phyloP scores from a whole-genome alignment of 345 rosid genomes.

The Linum trigynum region DNA sequence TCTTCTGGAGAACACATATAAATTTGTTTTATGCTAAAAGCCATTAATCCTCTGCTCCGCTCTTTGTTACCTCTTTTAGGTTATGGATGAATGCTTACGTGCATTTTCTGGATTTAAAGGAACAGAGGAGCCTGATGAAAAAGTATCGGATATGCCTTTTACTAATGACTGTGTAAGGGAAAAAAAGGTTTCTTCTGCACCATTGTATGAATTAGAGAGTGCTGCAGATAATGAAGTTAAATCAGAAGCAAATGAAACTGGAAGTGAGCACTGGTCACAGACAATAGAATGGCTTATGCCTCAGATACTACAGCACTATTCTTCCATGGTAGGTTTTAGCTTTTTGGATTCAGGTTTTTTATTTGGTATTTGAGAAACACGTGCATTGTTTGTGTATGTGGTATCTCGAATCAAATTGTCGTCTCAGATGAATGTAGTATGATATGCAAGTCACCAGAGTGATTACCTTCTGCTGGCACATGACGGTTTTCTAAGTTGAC shows the following conservation, averaged over 20 bases:
- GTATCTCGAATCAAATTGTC: neutral
- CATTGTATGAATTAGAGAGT: conserved; percentile 49
- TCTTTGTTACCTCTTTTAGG: conserved; percentile 36
- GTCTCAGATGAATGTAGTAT: no score
- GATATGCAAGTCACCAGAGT: neutral
- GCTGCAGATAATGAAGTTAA: conserved; percentile 34
- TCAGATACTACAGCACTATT: conserved; percentile 48
- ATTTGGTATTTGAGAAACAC: neutral
- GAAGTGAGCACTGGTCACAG: conserved; percentile 62
- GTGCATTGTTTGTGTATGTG: neutral
- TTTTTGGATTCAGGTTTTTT: neutral
- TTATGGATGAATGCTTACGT: conserved; percentile 82
- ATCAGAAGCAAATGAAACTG: conserved; percentile 32
- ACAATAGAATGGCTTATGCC: conserved; percentile 64
- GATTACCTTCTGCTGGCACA: neutral
- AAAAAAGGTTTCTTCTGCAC: conserved; percentile 81
- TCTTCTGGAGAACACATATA: neutral
- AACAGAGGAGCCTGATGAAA: conserved; percentile 75
- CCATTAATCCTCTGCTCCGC: neutral
- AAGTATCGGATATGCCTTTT: conserved; percentile 59
- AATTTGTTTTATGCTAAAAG: neutral
- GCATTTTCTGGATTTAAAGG: conserved; percentile 90
- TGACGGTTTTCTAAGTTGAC: neutral
- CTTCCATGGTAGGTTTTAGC: conserved; percentile 60
- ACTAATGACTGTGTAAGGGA: conserved; percentile 68